Evolutionary conservation across 345 rosid genomes (phyloP).

Genomic region (Abelmoschus esculentus): DNA sequence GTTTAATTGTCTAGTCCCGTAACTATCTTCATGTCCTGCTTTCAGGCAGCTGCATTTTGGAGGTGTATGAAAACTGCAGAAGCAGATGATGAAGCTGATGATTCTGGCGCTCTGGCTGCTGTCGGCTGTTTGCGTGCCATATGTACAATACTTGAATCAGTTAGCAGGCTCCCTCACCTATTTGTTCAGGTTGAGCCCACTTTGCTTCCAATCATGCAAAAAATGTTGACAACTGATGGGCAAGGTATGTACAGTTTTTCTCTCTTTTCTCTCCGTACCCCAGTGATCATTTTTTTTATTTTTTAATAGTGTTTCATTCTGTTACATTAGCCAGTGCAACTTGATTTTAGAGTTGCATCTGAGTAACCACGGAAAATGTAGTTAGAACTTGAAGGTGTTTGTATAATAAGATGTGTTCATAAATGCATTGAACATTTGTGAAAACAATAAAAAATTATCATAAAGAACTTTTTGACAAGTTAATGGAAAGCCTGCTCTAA

Average conservation of each 20-base stretch:
- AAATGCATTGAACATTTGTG: no score
- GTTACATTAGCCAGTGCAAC: neutral
- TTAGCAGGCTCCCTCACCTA: conserved; percentile 46
- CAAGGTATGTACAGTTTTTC: conserved; percentile 46
- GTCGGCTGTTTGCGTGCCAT: neutral
- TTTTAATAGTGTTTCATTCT: neutral
- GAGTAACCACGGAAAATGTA: neutral
- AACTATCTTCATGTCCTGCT: neutral
- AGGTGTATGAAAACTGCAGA: neutral
- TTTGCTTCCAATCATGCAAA: conserved; percentile 68
- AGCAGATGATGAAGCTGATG: neutral
- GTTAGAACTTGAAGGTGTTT: neutral
- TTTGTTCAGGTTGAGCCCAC: conserved; percentile 68
- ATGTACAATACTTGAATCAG: neutral
- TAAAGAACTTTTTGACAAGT: neutral
- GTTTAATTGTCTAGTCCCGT: neutral
- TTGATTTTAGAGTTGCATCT: neutral
- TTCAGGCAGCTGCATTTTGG: neutral
- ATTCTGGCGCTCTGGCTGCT: neutral
- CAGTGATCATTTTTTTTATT: neutral
- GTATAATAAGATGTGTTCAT: neutral
- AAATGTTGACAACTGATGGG: conserved; percentile 87
- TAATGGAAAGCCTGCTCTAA: neutral
- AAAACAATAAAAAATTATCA: neutral
- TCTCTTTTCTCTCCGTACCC: neutral